Base-by-base conservation (phyloP, 73 alveolate genomes). In the Paramecium octaurelia region DNA sequence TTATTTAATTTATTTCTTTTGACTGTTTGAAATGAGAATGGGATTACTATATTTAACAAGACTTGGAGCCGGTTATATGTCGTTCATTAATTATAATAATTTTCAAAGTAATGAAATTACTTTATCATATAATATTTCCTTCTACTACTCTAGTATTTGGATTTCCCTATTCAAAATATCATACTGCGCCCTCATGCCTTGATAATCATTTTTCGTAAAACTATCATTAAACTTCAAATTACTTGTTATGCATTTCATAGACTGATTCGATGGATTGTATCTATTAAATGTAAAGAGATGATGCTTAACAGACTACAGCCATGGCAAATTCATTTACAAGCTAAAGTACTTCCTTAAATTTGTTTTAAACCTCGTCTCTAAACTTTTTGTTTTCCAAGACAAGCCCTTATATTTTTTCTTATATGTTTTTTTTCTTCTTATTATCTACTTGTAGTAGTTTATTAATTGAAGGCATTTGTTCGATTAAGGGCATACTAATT, bases 21-120 rank as follows among this genome's bases (percentile, higher is more conserved):
- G 86, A 85, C 54, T 95, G 93, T 40, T 80, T n/a, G 91, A 80
- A 80, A 80, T 42, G 48, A 80, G 91, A 48, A 80, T 42, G 5
- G 91, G 91, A 80, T 80, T 80, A 24, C 91, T 48, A 46, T 80
- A 80, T 80, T 80, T 80, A 64, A 80, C 91, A 31, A 80, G 73
- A 80, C 91, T 80, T 6, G 91, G 91, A 80, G 91, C 91, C 24
- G 75, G 91, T 18, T 73, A 73, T 35, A 73, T 36, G 59, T 73
- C 87, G 87, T 64, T 64, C 84, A 64, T 64, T 64, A 64, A 64
- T 64, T 64, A 64, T 64, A 64, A 64, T 64, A 64, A 64, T 18
- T 54, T 64, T 64, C 84, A 64, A 64, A 64, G 84, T 64, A 64
- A 64, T 64, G 84, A 64, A 64, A 64, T 64, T 64, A 64, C 84